Conservation (phyloP, 805 yeast genomes). For the Barnettozyma californica region DNA sequence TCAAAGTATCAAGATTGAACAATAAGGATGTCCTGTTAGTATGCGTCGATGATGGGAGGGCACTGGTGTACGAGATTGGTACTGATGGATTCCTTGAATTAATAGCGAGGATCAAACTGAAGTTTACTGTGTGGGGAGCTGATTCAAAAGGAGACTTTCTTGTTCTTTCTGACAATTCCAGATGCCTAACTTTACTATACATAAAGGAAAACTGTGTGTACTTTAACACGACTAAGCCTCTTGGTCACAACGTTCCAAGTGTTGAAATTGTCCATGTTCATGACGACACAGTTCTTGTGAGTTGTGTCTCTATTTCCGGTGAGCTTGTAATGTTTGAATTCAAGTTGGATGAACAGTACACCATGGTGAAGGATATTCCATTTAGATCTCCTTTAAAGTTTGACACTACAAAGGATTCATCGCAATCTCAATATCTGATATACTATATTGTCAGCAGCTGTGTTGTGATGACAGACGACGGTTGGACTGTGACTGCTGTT, state of each 20-base stretch:
- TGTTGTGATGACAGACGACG: constrained; percentile 28
- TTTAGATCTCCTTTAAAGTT: background rate
- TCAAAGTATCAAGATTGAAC: constrained; percentile 35
- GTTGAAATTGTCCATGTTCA: constrained; percentile 34
- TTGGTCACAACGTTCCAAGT: constrained; percentile 54
- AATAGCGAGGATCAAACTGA: constrained; percentile 29
- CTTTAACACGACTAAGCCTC: constrained; percentile 33
- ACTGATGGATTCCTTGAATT: constrained; percentile 24
- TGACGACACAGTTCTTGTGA: constrained; percentile 25
- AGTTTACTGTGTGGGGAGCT: constrained; percentile 58
- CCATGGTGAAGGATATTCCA: background rate
- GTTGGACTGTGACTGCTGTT: constrained; percentile 48
- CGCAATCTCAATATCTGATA: background rate
- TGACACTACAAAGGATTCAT: background rate
- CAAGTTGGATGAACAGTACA: background rate
- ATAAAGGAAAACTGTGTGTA: constrained; percentile 17
- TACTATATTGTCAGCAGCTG: background rate
- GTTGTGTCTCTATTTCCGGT: constrained; percentile 43
- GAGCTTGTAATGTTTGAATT: constrained; percentile 21
- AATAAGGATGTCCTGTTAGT: constrained; percentile 40
- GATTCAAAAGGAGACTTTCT: constrained; percentile 40
- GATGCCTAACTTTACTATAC: constrained; percentile 37
- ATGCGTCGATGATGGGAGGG: constrained; percentile 53
- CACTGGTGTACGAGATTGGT: constrained; percentile 33
- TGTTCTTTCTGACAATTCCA: constrained; percentile 51